Percentiles rank a stretch among this genome's conserved stretches.
Evolutionary conservation across 257 asterid species (phyloP).

Genomic region (Solanum piurae): DNA sequence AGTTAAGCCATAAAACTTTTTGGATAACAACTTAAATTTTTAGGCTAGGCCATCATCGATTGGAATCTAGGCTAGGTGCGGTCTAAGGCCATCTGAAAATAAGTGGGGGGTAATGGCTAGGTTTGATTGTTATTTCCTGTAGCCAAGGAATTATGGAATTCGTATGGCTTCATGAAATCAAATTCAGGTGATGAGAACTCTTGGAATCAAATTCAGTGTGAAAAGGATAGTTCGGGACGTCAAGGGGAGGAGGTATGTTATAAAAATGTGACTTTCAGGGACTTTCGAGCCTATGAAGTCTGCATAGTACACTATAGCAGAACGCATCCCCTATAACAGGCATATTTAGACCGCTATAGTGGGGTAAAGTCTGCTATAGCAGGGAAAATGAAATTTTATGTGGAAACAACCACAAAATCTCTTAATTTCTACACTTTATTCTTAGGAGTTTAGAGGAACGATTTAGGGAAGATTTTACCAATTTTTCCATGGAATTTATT

Average conservation of each 20-base stretch:
- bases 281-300: background rate
- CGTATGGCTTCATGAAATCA: background rate
- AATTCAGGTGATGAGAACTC: background rate
- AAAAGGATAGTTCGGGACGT: background rate
- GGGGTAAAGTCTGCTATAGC: background rate
- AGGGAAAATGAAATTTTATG: background rate
- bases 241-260: background rate
- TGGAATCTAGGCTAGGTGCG: background rate
- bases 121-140: background rate
- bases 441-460: background rate
- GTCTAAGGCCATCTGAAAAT: background rate
- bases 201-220: background rate
- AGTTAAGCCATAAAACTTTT: no score
- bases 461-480: background rate
- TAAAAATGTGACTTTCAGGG: background rate
- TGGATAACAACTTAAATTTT: no score
- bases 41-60: background rate
- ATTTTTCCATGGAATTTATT: no score
- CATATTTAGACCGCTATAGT: background rate
- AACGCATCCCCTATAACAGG: background rate
- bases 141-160: no score
- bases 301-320: background rate
- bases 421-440: background rate
- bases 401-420: background rate
- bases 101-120: background rate